Base-by-base conservation (phyloP, 257 asterid species). In the Prunella vulgaris region DNA sequence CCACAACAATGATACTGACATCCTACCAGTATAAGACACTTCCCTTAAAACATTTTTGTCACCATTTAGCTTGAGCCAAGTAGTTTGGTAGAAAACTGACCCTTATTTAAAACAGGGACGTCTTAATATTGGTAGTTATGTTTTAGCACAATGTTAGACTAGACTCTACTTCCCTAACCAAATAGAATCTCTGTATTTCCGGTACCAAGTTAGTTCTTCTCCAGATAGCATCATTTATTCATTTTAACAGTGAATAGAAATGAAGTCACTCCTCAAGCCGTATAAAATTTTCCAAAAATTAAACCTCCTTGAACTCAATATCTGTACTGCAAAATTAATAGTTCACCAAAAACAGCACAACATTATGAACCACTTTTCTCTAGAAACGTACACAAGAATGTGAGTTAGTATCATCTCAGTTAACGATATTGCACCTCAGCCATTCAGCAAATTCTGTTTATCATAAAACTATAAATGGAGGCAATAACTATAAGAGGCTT, bases 401-500 rank as follows among this genome's bases (percentile, higher is more conserved):
- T 21, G 7, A 68, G 37, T 32, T 12, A 14, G 37, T 17, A 40
- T 64, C 35, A 40, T 27, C 30, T 61, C 30, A 63, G 32, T 52
- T 17, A 71, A 21, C 17, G 9, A 60, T 14, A 27, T 14, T 5
- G 7, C 24, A 49, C 20, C 33, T 68, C 61, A 30, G 24, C 42
- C 56, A 75, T 38, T 51, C 53, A 28, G 58, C 67, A 22, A 9
- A 12, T 30, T 59, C 28, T 74, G 68, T 42, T 74, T 24, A 46
- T 59, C 37, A 12, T 40, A 52, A 20, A 24, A 35, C 12, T 58
- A 52, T 64, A 22, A 75, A 33, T 5, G 49, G 61, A 71, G 56
- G 57, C 56, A 66, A 54, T 60, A 65, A 67, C 51, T 25, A 42
- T 30, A 77, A 71, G 27, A 12, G 74, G 48, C 17, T 49, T 25